phyloP scores from a whole-genome alignment of 352 stramenopile genomes.

The Pythium vanterpoolii region DNA sequence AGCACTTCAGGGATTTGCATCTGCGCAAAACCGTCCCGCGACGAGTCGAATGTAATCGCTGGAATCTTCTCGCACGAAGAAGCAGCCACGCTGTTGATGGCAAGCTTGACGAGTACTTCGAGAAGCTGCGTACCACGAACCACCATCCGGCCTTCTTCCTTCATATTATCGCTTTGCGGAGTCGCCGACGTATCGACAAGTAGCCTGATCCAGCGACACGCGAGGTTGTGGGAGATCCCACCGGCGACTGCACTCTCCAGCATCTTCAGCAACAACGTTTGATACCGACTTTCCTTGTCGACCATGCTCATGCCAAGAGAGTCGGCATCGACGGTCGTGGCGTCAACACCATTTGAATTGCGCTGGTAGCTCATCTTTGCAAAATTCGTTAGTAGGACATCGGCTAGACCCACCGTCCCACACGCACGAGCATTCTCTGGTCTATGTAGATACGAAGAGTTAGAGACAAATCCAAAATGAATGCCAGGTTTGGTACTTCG shows the following conservation, averaged over 20 bases:
- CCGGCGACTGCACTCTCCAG: slow-evolving; percentile 9
- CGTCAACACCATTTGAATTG: not conserved
- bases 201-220: slow-evolving; percentile 25
- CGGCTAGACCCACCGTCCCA: not conserved
- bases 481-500: not conserved
- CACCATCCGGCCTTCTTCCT: not conserved
- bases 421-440: slow-evolving; percentile 21
- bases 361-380: not conserved
- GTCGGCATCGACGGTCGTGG: not conserved
- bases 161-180: not conserved
- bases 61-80: slow-evolving; percentile 2
- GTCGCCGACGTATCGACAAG: slow-evolving; percentile 8
- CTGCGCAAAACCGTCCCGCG: slow-evolving; percentile 57
- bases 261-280: slow-evolving; percentile 4
- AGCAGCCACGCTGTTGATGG: not conserved
- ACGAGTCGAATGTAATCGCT: slow-evolving; percentile 46
- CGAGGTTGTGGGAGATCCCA: slow-evolving; percentile 13
- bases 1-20: slow-evolving; percentile 66
- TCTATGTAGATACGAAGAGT: not conserved
- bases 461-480: not conserved
- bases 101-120: slow-evolving; percentile 10
- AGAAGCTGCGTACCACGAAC: slow-evolving; percentile 4
- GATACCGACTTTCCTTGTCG: slow-evolving; percentile 1
- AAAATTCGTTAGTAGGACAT: slow-evolving; percentile 21
- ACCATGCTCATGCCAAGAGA: slow-evolving; percentile 12